Evolutionary conservation across 2,329 filamentous ascomycete species (phyloP).

Genomic region (Neofusicoccum cordaticola): DNA sequence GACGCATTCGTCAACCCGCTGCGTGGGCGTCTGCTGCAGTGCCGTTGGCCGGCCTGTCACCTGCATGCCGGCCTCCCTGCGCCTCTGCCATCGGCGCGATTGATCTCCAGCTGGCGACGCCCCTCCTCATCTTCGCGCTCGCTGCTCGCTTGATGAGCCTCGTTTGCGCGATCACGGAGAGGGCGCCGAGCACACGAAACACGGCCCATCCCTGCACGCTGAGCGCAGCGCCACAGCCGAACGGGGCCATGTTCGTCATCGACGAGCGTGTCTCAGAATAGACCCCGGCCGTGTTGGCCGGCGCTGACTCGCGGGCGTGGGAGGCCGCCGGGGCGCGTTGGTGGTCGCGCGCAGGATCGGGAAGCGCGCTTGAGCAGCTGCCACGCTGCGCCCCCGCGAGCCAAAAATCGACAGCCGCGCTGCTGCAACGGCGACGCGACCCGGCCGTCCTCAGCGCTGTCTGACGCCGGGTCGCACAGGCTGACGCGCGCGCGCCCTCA

Average conservation of each 20-base stretch:
- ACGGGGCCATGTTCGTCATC: constrained; percentile 6
- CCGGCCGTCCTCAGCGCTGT: neutral
- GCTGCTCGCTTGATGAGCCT: constrained; percentile 1
- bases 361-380: neutral
- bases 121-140: neutral
- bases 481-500: neutral
- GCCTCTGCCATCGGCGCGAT: neutral
- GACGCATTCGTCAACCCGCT: neutral
- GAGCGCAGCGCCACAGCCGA: constrained; percentile 1
- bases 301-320: neutral
- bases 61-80: neutral
- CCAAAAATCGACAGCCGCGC: neutral
- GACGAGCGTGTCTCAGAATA: constrained; percentile 5
- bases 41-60: neutral
- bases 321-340: neutral
- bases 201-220: neutral
- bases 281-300: neutral
- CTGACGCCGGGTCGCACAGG: neutral
- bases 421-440: neutral
- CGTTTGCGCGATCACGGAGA: neutral
- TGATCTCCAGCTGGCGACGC: neutral
- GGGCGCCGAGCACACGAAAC: constrained; percentile 8
- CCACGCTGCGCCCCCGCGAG: neutral
- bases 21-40: neutral
- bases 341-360: constrained; percentile 1